A percentile compares a stretch with the other conserved stretches of the same genome.
These are phyloP conservation scores for Populus hybrid DNA, from an alignment of 441 rosid genomes.

Conservation along the genomic window DNA sequence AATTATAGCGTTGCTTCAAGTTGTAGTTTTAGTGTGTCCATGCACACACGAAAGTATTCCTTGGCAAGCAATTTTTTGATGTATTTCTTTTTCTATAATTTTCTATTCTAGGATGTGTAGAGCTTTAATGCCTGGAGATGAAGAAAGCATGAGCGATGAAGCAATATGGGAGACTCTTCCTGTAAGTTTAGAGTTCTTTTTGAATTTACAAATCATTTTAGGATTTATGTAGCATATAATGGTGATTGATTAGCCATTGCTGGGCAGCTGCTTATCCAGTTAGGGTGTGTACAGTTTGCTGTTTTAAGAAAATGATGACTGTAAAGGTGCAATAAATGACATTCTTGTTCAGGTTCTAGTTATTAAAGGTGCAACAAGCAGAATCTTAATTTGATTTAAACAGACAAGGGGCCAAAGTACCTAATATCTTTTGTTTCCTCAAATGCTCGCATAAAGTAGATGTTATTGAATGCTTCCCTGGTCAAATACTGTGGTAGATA, in stretches of 20 bases:
- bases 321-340: neutral
- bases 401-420: neutral
- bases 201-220: constrained; percentile 2
- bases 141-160: constrained; percentile 74
- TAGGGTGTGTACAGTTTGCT: neutral
- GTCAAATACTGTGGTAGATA: neutral
- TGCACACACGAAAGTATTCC: neutral
- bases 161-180: constrained; percentile 98
- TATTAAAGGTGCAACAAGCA: neutral
- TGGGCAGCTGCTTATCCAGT: neutral
- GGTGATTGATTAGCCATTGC: neutral
- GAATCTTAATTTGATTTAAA: neutral
- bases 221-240: neutral
- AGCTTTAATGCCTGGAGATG: constrained; percentile 29
- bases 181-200: constrained; percentile 53
- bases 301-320: neutral
- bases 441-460: neutral
- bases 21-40: neutral
- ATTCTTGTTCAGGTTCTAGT: neutral
- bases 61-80: neutral
- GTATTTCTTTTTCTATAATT: neutral
- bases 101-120: constrained; percentile 69
- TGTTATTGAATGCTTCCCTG: neutral
- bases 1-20: neutral
- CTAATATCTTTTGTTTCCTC: neutral